Percentiles rank a stretch among this genome's conserved stretches.
phyloP scores from a whole-genome alignment of 345 rosid species.

The Gossypium thurberi region DNA sequence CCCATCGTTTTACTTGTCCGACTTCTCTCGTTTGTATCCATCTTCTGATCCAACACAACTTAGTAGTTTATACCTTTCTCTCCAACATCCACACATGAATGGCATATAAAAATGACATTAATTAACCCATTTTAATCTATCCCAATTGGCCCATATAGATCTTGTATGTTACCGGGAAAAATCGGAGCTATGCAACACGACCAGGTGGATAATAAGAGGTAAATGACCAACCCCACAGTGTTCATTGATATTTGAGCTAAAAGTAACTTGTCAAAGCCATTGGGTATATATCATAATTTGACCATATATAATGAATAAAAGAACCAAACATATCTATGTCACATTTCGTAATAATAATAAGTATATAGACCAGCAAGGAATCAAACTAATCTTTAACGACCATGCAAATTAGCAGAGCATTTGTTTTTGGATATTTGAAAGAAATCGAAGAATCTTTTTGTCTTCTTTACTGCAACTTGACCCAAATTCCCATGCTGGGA shows the following conservation, averaged over 20 bases:
- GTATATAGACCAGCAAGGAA: neutral
- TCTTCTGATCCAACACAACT: too few relatives aligned
- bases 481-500: slow-evolving; percentile 80
- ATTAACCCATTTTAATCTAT: too few relatives aligned
- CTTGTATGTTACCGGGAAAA: too few relatives aligned
- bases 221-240: too few relatives aligned
- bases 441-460: neutral
- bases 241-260: too few relatives aligned
- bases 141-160: neutral
- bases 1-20: neutral
- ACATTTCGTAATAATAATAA: neutral
- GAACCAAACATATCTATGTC: neutral
- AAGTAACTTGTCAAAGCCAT: neutral
- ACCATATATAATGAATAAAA: neutral
- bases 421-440: neutral
- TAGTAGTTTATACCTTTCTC: neutral
- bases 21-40: too few relatives aligned
- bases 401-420: neutral
- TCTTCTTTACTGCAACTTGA: slow-evolving; percentile 20
- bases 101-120: neutral
- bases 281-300: neutral
- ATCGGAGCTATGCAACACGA: too few relatives aligned
- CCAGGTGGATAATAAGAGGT: too few relatives aligned
- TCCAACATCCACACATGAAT: neutral
- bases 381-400: neutral